These are phyloP conservation scores for Fusarium algeriense DNA, from an alignment of 2,329 filamentous ascomycete genomes.

Conservation along the genomic window DNA sequence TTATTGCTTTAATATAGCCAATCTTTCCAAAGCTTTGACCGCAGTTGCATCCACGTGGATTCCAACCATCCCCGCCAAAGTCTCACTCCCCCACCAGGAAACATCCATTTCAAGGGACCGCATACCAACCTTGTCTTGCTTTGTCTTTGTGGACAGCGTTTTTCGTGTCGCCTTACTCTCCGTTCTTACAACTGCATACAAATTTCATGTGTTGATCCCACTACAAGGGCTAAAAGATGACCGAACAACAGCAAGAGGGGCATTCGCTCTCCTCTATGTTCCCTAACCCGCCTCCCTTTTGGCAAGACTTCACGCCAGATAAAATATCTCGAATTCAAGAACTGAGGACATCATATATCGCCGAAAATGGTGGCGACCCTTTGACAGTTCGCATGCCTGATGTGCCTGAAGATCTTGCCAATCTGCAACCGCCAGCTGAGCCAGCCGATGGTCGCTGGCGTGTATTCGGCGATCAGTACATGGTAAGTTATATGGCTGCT, in stretches of 20 bases:
- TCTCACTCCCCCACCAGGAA: slow-evolving; percentile 36
- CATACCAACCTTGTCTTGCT: slow-evolving; percentile 5
- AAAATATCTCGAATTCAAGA: slow-evolving; percentile 71
- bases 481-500: slow-evolving; percentile 51
- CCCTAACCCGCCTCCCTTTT: slow-evolving; percentile 90
- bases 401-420: slow-evolving; percentile 78
- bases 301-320: slow-evolving; percentile 84
- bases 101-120: slow-evolving; percentile 13
- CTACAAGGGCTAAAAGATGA: slow-evolving; percentile 61
- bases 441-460: slow-evolving; percentile 78
- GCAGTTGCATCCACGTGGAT: slow-evolving; percentile 30
- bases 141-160: slow-evolving; percentile 2
- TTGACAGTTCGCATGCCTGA: slow-evolving; percentile 55
- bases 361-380: slow-evolving; percentile 46
- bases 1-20: slow-evolving; percentile 4
- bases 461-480: slow-evolving; percentile 78
- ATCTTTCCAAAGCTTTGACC: slow-evolving; percentile 15
- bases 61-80: slow-evolving; percentile 21
- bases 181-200: neutral
- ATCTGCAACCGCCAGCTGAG: slow-evolving; percentile 83
- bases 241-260: slow-evolving; percentile 64
- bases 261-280: slow-evolving; percentile 74
- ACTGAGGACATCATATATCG: slow-evolving; percentile 56
- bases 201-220: slow-evolving; percentile 30
- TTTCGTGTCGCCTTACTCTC: neutral